A percentile compares a stretch with the other conserved stretches of the same genome.
phyloP scores from a whole-genome alignment of 768 basidiomycete genomes.

The Imleria badia region DNA sequence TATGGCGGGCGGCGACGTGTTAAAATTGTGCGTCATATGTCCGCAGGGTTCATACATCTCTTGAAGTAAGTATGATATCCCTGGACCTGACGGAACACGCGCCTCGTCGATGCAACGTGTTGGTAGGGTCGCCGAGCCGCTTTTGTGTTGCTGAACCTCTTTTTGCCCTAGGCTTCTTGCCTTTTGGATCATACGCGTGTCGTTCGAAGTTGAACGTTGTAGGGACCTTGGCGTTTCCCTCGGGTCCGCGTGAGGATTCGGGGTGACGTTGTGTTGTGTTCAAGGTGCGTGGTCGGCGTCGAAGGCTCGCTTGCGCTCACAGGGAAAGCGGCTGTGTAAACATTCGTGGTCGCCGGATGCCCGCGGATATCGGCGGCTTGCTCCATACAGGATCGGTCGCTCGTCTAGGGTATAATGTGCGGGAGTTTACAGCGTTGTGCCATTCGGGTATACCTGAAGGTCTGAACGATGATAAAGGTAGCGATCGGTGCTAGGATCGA shows the following conservation, averaged over 20 bases:
- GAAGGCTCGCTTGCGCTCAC: neutral
- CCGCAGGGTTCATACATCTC: neutral
- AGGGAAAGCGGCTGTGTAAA: too few relatives aligned
- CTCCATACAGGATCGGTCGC: too few relatives aligned
- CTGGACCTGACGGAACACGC: neutral
- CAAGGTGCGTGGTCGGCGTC: neutral
- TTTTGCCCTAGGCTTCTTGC: neutral
- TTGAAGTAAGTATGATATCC: neutral
- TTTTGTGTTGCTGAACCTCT: neutral
- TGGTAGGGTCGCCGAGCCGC: conserved; percentile 16
- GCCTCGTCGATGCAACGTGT: conserved; percentile 30
- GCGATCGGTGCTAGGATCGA: neutral
- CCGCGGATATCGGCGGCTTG: neutral
- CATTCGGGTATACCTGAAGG: neutral
- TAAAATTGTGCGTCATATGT: conserved; percentile 1
- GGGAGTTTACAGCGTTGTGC: neutral
- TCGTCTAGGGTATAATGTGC: neutral
- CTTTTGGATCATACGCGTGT: neutral
- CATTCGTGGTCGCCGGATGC: neutral
- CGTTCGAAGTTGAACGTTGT: neutral
- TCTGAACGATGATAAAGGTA: neutral
- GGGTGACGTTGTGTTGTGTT: neutral
- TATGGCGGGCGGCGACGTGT: neutral
- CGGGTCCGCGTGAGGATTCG: conserved; percentile 7
- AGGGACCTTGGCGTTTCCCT: neutral